These are phyloP conservation scores for Apiospora saccharicola DNA, from an alignment of 2,329 filamentous ascomycete genomes.

Conservation along the genomic window DNA sequence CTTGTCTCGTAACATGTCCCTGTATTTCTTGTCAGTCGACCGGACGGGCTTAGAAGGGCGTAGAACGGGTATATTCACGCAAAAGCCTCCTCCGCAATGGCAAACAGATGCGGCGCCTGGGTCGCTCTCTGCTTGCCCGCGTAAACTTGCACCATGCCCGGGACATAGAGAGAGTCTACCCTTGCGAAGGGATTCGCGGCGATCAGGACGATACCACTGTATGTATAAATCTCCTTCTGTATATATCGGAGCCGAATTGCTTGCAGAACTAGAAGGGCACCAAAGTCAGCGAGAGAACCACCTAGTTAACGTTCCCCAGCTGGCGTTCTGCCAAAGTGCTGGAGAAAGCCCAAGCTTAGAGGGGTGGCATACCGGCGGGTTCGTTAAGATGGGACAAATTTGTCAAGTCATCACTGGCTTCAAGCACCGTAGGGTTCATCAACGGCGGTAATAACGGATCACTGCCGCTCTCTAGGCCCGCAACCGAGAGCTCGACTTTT, in stretches of 20 bases:
- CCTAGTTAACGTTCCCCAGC: conserved; percentile 28
- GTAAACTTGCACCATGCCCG: conserved; percentile 99
- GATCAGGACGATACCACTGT: conserved; percentile 98
- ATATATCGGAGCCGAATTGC: conserved; percentile 96
- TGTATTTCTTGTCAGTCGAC: conserved; percentile 53
- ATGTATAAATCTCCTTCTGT: conserved; percentile 99
- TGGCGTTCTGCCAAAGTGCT: background rate
- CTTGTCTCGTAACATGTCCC: conserved; percentile 94
- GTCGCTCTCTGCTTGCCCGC: conserved; percentile 95
- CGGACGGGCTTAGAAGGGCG: background rate
- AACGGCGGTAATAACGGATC: conserved; percentile 84
- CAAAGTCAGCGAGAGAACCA: conserved; percentile 12
- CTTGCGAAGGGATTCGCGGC: conserved; percentile 97
- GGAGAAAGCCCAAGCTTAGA: background rate
- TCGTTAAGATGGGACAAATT: conserved; percentile 98
- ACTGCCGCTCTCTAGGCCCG: conserved; percentile 78
- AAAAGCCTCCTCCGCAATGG: conserved; percentile 98
- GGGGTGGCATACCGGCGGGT: conserved; percentile 77
- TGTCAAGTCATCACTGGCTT: conserved; percentile 97
- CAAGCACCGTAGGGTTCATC: conserved; percentile 98
- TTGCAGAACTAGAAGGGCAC: conserved; percentile 77
- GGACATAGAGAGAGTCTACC: conserved; percentile 97
- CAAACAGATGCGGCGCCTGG: conserved; percentile 96
- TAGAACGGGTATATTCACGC: conserved; percentile 66
- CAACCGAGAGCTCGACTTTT: conserved; percentile 77